Evolutionary conservation across 345 rosid genomes (phyloP).

Genomic region (Pugionium dolabratum): DNA sequence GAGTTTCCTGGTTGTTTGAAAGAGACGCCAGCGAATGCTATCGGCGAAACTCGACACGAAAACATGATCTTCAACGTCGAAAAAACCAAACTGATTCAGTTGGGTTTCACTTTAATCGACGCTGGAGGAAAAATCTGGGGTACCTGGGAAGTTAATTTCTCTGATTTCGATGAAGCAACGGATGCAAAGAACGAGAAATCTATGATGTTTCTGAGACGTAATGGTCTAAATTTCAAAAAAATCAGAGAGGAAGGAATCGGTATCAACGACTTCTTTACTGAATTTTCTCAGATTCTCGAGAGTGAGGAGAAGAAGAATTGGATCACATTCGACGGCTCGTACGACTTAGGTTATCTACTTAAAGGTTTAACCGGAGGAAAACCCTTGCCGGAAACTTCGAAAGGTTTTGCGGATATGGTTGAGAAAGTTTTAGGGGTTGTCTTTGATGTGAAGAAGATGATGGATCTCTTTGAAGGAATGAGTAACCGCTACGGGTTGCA

Average conservation of each 20-base stretch:
- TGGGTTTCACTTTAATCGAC: constrained; percentile 9
- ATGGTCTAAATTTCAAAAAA: too few species aligned
- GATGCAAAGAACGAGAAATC: constrained; percentile 2
- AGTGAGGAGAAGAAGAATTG: neutral
- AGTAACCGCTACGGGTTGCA: constrained; percentile 17
- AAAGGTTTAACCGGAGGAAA: constrained; percentile 2
- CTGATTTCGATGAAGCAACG: neutral
- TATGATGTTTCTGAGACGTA: constrained; percentile 2
- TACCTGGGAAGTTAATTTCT: constrained; percentile 30
- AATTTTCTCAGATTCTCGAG: neutral
- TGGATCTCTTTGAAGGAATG: neutral
- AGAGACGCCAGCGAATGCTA: neutral
- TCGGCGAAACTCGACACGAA: neutral
- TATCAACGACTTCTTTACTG: too few species aligned
- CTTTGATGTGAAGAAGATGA: constrained; percentile 16
- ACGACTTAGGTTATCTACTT: constrained; percentile 21
- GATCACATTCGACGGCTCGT: constrained; percentile 14
- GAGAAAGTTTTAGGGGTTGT: neutral
- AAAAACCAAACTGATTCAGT: constrained; percentile 21
- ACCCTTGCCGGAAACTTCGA: neutral
- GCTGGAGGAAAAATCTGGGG: neutral
- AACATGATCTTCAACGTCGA: constrained; percentile 17
- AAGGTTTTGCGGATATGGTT: neutral
- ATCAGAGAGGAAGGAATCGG: too few species aligned
- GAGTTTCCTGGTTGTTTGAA: constrained; percentile 28